A percentile compares a stretch with the other conserved stretches of the same genome.
Evolutionary conservation across 768 basidiomycete species (phyloP).

Genomic region (Auriscalpium orientale): DNA sequence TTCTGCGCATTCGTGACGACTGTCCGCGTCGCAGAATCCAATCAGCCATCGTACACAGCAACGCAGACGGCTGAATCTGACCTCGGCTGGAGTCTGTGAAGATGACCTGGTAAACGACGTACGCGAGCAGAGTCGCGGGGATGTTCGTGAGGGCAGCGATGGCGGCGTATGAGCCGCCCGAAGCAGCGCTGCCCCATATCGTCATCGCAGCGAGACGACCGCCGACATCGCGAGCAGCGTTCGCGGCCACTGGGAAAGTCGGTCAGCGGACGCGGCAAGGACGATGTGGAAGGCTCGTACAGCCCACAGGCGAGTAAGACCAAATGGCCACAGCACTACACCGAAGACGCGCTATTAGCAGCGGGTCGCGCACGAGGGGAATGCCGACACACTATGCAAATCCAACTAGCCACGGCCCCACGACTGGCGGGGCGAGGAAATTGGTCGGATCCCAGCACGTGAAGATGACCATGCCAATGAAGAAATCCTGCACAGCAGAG

Average conservation of each 20-base stretch:
- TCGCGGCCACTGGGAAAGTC: constrained; percentile 18
- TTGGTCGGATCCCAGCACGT: constrained; percentile 22
- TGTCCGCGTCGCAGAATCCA: background rate
- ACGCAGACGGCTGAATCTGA: background rate
- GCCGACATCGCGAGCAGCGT: constrained; percentile 23
- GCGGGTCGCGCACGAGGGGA: too few relatives aligned
- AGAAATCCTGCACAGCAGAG: constrained; percentile 13
- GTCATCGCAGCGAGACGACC: constrained; percentile 20
- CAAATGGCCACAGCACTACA: constrained; percentile 17
- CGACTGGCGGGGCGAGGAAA: constrained; percentile 20
- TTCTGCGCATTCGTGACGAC: constrained; percentile 5
- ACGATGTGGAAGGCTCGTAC: constrained; percentile 11
- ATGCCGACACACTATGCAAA: constrained; percentile 17
- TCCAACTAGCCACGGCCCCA: constrained; percentile 18
- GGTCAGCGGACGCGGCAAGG: background rate
- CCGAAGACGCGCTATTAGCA: background rate
- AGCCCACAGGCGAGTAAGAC: constrained; percentile 18
- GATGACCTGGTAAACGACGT: constrained; percentile 19
- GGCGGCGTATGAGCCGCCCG: constrained; percentile 25
- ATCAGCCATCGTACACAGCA: background rate
- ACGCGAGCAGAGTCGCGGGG: constrained; percentile 21
- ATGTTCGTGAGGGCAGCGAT: constrained; percentile 25
- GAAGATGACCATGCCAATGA: constrained; percentile 19
- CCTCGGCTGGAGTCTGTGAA: constrained; percentile 22
- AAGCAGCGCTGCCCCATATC: constrained; percentile 21